A percentile compares a stretch with the other conserved stretches of the same genome.
Evolutionary conservation across 495 filamentous ascomycete genomes (phyloP).

Genomic region (Penicillium fimorum): DNA sequence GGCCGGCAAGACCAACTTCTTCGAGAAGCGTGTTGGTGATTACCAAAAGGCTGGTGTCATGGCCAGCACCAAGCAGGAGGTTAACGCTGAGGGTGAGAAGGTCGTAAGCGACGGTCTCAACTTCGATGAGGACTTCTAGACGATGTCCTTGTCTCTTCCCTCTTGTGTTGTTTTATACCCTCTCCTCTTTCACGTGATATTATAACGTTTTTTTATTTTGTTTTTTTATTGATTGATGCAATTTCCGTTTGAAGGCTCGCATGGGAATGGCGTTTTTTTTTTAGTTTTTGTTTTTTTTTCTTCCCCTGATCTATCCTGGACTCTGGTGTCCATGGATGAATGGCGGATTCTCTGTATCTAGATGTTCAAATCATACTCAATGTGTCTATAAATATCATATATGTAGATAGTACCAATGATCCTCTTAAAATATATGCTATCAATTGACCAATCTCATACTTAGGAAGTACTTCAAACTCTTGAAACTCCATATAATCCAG

Average conservation of each 20-base stretch:
- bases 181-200: slow-evolving; percentile 26
- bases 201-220: slow-evolving; percentile 23
- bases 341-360: slow-evolving; percentile 33
- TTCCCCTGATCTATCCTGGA: slow-evolving; percentile 21
- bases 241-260: slow-evolving; percentile 35
- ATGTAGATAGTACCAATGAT: not conserved
- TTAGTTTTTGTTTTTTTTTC: slow-evolving; percentile 19
- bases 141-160: slow-evolving; percentile 21
- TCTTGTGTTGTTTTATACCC: slow-evolving; percentile 35
- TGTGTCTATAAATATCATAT: slow-evolving; percentile 2
- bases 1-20: slow-evolving; percentile 99
- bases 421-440: not conserved
- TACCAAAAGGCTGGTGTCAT: slow-evolving; percentile 99
- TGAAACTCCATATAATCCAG: not conserved
- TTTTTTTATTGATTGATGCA: slow-evolving; percentile 35
- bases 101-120: slow-evolving; percentile 76
- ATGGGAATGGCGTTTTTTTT: slow-evolving; percentile 42
- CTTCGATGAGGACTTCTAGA: slow-evolving; percentile 98
- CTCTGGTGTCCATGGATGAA: slow-evolving; percentile 27
- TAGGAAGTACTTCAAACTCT: not conserved
- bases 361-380: slow-evolving; percentile 22
- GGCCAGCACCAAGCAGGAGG: slow-evolving; percentile 82
- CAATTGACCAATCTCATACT: not conserved
- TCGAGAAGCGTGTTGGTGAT: slow-evolving; percentile 99
- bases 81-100: slow-evolving; percentile 54